A percentile compares a stretch with the other conserved stretches of the same genome.
Evolutionary conservation across 2,329 filamentous ascomycete genomes (phyloP).

Genomic region (Penicillium sp.): DNA sequence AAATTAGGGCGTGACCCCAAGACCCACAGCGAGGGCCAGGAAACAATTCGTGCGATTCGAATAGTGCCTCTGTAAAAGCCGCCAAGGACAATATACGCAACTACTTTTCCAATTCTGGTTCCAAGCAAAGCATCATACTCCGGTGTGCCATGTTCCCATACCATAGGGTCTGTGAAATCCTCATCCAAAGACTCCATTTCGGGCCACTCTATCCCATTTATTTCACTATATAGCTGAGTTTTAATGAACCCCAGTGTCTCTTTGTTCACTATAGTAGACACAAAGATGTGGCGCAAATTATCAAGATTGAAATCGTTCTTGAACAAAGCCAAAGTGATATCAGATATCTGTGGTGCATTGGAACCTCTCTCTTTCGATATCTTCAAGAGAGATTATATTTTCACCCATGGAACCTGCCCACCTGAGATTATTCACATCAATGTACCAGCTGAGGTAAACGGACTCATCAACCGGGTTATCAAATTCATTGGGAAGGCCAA

Average conservation of each 20-base stretch:
- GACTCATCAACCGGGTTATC: background rate
- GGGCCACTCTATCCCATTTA: background rate
- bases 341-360: background rate
- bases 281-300: background rate
- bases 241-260: background rate
- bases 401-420: background rate
- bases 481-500: background rate
- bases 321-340: background rate
- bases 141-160: slow-evolving; percentile 7
- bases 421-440: background rate
- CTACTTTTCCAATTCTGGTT: slow-evolving; percentile 11
- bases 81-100: slow-evolving; percentile 5
- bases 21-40: background rate
- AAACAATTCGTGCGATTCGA: slow-evolving; percentile 9
- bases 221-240: background rate
- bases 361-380: background rate
- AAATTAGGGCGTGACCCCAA: background rate
- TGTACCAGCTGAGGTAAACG: background rate
- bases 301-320: background rate
- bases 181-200: background rate
- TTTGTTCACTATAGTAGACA: background rate
- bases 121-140: slow-evolving; percentile 13
- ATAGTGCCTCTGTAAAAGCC: slow-evolving; percentile 10
- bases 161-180: background rate
- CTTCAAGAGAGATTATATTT: background rate